A percentile compares a stretch with the other conserved stretches of the same genome.
Conservation (phyloP, 2,329 filamentous ascomycete genomes). For the Aspergillus jensenii region DNA sequence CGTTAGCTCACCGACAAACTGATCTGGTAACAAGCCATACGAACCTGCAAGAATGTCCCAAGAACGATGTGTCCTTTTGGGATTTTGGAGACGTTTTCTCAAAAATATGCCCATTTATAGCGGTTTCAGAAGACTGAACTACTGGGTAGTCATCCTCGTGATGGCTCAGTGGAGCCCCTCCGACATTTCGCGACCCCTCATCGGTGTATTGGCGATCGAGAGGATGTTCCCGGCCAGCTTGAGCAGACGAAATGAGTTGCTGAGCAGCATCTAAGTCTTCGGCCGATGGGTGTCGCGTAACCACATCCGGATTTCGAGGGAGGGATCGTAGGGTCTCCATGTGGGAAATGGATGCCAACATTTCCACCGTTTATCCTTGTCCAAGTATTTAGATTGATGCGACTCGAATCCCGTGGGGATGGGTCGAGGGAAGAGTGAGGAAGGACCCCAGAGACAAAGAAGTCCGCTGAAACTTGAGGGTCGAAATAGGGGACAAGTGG, state of each 20-base stretch:
- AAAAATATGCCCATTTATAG: conserved; percentile 12
- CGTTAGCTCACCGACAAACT: background rate
- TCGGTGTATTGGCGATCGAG: conserved; percentile 28
- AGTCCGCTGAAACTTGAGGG: conserved; percentile 14
- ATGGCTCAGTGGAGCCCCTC: conserved; percentile 12
- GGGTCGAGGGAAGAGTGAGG: conserved; percentile 11
- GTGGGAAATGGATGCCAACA: conserved; percentile 38
- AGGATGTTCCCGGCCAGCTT: conserved; percentile 41
- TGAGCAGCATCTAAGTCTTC: conserved; percentile 50
- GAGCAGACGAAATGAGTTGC: conserved; percentile 48
- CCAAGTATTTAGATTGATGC: conserved; percentile 1
- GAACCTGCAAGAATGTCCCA: conserved; percentile 44
- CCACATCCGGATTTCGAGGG: conserved; percentile 28
- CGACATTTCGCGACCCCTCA: conserved; percentile 16
- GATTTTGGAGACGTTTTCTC: conserved; percentile 37
- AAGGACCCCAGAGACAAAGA: conserved; percentile 12
- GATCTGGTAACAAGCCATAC: conserved; percentile 11
- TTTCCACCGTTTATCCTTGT: conserved; percentile 21
- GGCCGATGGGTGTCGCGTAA: conserved; percentile 45
- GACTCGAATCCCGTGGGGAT: conserved; percentile 3
- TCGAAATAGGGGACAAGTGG: conserved; percentile 19
- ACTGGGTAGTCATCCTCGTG: conserved; percentile 18
- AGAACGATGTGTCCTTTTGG: conserved; percentile 39
- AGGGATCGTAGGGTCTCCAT: conserved; percentile 38
- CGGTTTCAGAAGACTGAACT: conserved; percentile 18